A percentile compares a stretch with the other conserved stretches of the same genome.
Conservation (phyloP, 768 basidiomycete genomes). For the Auriscalpium vulgare region DNA sequence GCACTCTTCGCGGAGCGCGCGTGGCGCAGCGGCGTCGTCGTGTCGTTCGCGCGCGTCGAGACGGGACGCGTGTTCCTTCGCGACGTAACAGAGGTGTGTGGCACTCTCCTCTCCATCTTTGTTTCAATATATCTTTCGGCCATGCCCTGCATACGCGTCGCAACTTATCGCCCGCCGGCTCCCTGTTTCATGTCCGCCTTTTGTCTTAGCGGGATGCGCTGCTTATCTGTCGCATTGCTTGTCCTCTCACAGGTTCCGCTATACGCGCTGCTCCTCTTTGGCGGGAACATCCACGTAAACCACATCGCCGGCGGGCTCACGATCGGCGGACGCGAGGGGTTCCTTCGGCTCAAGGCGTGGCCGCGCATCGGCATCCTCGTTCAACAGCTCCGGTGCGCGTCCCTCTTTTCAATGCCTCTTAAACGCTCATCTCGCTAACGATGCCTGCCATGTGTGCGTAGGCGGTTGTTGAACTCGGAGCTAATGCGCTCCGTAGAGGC, state of each 20-base stretch:
- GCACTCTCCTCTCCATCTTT: neutral
- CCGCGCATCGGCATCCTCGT: conserved; percentile 88
- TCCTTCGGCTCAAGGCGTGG: conserved; percentile 67
- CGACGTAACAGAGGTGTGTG: conserved; percentile 75
- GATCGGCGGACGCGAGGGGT: conserved; percentile 43
- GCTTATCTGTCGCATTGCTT: too few species aligned
- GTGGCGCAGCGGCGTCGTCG: conserved; percentile 75
- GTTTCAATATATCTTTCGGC: too few species aligned
- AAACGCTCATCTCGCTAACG: neutral
- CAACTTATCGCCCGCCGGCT: too few species aligned
- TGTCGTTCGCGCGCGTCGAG: conserved; percentile 77
- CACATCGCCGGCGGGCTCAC: conserved; percentile 74
- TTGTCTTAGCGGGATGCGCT: neutral
- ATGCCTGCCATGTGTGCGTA: conserved; percentile 17
- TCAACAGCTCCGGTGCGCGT: conserved; percentile 68
- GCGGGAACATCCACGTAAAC: conserved; percentile 70
- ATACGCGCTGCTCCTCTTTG: conserved; percentile 81
- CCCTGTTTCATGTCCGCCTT: neutral
- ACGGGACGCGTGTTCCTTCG: conserved; percentile 81
- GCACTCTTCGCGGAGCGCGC: conserved; percentile 63
- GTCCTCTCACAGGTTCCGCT: conserved; percentile 55
- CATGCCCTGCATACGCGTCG: too few species aligned
- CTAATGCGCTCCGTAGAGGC: conserved; percentile 58
- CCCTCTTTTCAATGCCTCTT: neutral
- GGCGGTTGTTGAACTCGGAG: conserved; percentile 64